Conservation (phyloP, 1,284 basidiomycete species). For the Schizopora paradoxa region DNA sequence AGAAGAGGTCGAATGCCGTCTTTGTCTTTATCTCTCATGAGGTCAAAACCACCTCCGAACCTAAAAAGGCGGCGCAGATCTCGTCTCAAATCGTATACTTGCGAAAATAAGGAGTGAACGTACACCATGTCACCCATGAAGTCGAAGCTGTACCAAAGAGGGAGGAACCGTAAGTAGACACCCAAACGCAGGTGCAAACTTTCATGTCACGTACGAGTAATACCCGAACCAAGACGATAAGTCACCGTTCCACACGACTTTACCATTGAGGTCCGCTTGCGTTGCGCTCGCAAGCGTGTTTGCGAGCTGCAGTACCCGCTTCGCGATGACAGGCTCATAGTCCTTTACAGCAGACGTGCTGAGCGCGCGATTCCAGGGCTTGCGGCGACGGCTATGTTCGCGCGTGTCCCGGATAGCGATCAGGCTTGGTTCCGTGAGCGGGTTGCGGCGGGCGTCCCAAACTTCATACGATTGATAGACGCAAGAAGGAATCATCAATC, state of each 20-base stretch:
- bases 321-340: constrained; percentile 32
- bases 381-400: constrained; percentile 35
- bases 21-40: constrained; percentile 25
- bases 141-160: constrained; percentile 27
- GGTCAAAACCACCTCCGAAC: constrained; percentile 27
- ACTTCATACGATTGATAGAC: background rate
- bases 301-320: constrained; percentile 31
- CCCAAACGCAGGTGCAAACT: no score
- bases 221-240: constrained; percentile 32
- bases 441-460: background rate
- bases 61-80: constrained; percentile 16
- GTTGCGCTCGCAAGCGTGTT: constrained; percentile 24
- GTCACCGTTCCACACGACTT: constrained; percentile 21
- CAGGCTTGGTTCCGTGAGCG: background rate
- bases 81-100: background rate
- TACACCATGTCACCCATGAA: constrained; percentile 36
- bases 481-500: background rate
- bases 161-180: background rate
- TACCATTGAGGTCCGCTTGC: constrained; percentile 4
- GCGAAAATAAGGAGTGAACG: no score
- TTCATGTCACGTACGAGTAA: constrained; percentile 23
- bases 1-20: constrained; percentile 17
- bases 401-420: constrained; percentile 27
- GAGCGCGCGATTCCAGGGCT: constrained; percentile 39
- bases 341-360: constrained; percentile 32